Conservation (phyloP, 23 red algal species). For the Cyanidiococcus yangmingshanensis region DNA sequence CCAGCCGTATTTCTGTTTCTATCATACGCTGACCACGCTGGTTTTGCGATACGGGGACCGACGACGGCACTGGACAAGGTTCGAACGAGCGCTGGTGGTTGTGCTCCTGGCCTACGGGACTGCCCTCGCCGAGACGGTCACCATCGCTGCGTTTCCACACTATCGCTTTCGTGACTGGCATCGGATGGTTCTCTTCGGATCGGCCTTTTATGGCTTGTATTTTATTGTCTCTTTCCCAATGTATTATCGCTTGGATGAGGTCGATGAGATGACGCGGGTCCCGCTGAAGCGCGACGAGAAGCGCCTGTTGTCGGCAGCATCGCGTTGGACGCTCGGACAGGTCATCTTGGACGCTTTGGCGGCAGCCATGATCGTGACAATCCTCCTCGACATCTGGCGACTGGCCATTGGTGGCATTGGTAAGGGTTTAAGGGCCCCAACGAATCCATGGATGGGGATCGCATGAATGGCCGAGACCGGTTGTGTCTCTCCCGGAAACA, state of each 20-base stretch:
- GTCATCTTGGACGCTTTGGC: constrained; percentile 45
- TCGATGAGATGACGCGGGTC: constrained; percentile 1
- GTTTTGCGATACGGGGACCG: constrained; percentile 36
- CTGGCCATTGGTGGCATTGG: constrained; percentile 52
- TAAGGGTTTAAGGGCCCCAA: background rate
- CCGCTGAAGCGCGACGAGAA: background rate
- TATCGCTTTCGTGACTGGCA: constrained; percentile 51
- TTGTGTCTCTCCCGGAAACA: too few species aligned
- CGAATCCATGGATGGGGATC: background rate
- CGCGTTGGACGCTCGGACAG: constrained; percentile 14
- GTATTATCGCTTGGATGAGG: constrained; percentile 70
- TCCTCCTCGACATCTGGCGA: constrained; percentile 89
- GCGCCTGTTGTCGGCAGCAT: background rate
- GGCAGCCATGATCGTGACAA: constrained; percentile 68
- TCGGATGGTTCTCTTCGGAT: constrained; percentile 42
- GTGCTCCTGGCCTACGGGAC: constrained; percentile 51
- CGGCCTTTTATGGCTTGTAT: constrained; percentile 75
- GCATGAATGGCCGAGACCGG: too few species aligned
- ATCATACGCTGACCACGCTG: constrained; percentile 48
- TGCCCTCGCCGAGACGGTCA: constrained; percentile 72
- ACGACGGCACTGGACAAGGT: background rate
- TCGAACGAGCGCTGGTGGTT: constrained; percentile 11
- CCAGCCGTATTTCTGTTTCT: constrained; percentile 85
- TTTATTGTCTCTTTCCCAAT: constrained; percentile 94
- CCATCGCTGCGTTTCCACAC: constrained; percentile 82